phyloP scores from a whole-genome alignment of 352 stramenopile species.

The Pythium aquatile region DNA sequence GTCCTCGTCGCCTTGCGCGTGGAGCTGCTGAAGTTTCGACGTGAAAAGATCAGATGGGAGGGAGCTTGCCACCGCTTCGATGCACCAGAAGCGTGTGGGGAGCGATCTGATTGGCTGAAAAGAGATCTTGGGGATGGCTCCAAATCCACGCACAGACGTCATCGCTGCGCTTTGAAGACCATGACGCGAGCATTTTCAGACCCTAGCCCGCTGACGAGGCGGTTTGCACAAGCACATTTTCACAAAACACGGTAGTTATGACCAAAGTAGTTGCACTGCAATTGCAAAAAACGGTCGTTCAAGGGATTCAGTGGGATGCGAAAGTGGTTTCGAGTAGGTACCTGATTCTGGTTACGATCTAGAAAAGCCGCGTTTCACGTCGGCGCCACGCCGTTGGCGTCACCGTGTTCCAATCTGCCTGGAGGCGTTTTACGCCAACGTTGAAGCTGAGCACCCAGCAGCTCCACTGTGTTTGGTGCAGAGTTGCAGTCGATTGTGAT shows the following conservation, averaged over 20 bases:
- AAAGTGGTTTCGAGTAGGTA: conserved; percentile 17
- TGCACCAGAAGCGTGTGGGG: conserved; percentile 7
- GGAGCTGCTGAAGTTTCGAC: conserved; percentile 25
- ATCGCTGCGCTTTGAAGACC: conserved; percentile 34
- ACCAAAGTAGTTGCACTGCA: background rate
- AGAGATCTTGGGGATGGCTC: conserved; percentile 6
- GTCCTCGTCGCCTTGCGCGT: conserved; percentile 15
- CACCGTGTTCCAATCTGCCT: conserved; percentile 20
- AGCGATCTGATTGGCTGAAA: conserved; percentile 32
- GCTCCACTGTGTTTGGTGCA: background rate
- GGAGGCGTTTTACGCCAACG: conserved; percentile 17
- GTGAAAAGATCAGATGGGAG: conserved; percentile 33
- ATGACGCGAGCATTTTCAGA: background rate
- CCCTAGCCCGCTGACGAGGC: conserved; percentile 27
- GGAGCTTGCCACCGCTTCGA: background rate
- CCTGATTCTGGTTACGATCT: conserved; percentile 11
- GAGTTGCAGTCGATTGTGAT: background rate
- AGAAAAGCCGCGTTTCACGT: conserved; percentile 11
- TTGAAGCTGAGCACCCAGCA: conserved; percentile 22
- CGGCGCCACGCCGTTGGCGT: conserved; percentile 21
- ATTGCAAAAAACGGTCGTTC: conserved; percentile 2
- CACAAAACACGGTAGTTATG: background rate
- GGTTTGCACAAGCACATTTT: conserved; percentile 27
- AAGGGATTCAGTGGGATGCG: background rate
- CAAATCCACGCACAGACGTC: conserved; percentile 54